Conservation (phyloP, 345 rosid species). For the Citrus mangshanensis region DNA sequence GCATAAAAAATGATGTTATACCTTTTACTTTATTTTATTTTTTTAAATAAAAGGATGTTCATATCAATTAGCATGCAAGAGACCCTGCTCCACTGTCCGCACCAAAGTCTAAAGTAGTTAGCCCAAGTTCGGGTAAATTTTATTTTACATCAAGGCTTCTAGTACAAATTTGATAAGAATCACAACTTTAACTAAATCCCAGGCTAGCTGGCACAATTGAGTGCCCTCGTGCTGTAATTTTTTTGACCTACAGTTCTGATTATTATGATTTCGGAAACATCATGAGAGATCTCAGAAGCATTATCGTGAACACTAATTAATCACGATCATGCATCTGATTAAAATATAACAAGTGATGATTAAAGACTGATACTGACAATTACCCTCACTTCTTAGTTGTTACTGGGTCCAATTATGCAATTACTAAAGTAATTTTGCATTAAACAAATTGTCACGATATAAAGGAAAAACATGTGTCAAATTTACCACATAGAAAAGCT, state of each 20-base stretch:
- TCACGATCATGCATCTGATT: not conserved
- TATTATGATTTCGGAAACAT: not conserved
- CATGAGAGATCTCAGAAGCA: not conserved
- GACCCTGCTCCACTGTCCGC: not conserved
- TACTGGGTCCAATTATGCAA: not conserved
- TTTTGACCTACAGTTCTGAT: not conserved
- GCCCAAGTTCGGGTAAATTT: not conserved
- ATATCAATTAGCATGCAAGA: too few species aligned
- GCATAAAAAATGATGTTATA: too few species aligned
- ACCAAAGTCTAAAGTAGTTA: too few species aligned
- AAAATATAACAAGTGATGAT: not conserved
- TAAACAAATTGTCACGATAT: not conserved
- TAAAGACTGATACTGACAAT: not conserved
- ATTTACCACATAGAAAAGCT: not conserved
- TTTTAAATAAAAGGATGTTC: too few species aligned
- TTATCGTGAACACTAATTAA: not conserved
- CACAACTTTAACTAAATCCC: not conserved
- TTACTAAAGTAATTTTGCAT: not conserved
- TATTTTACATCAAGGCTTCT: not conserved
- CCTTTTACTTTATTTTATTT: too few species aligned
- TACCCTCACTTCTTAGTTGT: not conserved
- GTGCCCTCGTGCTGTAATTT: not conserved
- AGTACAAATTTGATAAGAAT: not conserved
- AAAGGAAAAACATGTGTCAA: not conserved
- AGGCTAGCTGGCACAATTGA: not conserved